Evolutionary conservation across 768 basidiomycete genomes (phyloP).

Genomic region (Postia placenta): DNA sequence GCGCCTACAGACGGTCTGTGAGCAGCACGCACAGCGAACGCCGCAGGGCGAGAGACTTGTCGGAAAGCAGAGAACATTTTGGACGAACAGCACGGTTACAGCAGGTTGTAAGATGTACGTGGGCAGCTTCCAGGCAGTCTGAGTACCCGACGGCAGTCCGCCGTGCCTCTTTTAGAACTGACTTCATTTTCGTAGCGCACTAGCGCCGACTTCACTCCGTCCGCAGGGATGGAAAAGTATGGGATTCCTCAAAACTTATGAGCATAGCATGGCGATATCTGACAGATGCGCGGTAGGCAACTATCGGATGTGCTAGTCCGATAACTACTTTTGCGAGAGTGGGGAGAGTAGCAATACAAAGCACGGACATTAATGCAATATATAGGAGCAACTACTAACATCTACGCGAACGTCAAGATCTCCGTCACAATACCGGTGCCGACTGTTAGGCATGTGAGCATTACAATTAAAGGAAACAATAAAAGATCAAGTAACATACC

Average conservation of each 20-base stretch:
- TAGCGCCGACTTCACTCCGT: conserved; percentile 1
- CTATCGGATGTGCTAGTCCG: conserved; percentile 16
- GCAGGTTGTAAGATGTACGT: no score
- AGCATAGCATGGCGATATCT: no score
- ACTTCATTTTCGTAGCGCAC: neutral
- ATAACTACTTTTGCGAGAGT: conserved; percentile 17
- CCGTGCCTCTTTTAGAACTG: neutral
- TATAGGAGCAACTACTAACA: conserved; percentile 8
- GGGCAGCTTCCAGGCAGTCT: no score
- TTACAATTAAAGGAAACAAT: neutral
- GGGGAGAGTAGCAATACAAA: conserved; percentile 13
- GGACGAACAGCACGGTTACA: neutral
- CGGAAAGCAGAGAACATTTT: conserved; percentile 27
- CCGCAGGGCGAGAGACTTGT: conserved; percentile 22
- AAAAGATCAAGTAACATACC: conserved; percentile 39
- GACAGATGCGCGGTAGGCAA: conserved; percentile 9
- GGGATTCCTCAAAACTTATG: no score
- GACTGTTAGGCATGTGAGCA: conserved; percentile 38
- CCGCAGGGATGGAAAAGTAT: no score
- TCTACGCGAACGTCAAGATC: conserved; percentile 45
- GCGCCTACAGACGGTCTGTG: conserved; percentile 16
- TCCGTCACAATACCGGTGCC: conserved; percentile 94
- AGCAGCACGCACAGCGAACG: conserved; percentile 23
- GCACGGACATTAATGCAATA: conserved; percentile 14
- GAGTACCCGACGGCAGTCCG: conserved; percentile 15